Evolutionary conservation across 192 early-diverging fungal species (phyloP).

Genomic region (Chytriomyces confervae): DNA sequence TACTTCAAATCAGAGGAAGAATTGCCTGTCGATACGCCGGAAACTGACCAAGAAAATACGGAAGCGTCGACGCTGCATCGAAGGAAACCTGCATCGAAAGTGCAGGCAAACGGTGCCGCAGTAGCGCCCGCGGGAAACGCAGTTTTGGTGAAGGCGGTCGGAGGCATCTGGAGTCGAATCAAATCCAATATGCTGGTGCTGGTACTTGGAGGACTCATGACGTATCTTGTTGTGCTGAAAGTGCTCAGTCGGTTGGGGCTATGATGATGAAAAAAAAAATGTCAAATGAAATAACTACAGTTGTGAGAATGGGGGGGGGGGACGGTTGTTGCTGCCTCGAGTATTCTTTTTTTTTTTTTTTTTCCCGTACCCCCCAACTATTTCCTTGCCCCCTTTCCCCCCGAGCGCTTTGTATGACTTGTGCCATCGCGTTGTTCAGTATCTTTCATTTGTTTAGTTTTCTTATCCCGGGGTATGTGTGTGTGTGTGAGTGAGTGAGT

Average conservation of each 20-base stretch:
- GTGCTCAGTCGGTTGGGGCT: constrained; percentile 14
- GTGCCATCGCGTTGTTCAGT: too few relatives aligned
- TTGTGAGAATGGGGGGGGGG: too few relatives aligned
- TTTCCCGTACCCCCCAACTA: too few relatives aligned
- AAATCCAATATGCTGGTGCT: constrained; percentile 43
- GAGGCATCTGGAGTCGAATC: constrained; percentile 30
- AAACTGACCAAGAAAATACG: constrained; percentile 21
- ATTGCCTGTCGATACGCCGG: background rate
- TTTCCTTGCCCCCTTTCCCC: too few relatives aligned
- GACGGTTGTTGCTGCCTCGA: too few relatives aligned
- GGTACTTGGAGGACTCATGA: constrained; percentile 41
- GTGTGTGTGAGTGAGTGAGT: too few relatives aligned
- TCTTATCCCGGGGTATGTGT: too few relatives aligned
- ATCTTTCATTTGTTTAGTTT: too few relatives aligned
- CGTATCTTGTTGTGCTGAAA: constrained; percentile 53
- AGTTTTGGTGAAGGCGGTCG: constrained; percentile 12
- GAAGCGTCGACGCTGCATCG: background rate
- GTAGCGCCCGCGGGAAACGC: background rate
- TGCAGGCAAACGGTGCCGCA: background rate
- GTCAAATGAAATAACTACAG: too few relatives aligned
- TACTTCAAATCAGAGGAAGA: constrained; percentile 27
- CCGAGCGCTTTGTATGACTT: too few relatives aligned
- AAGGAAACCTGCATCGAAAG: background rate
- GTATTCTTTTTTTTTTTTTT: too few relatives aligned
- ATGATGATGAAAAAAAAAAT: background rate